These are phyloP conservation scores for Ramaria sp. DNA, from an alignment of 768 basidiomycete species.

Conservation along the genomic window DNA sequence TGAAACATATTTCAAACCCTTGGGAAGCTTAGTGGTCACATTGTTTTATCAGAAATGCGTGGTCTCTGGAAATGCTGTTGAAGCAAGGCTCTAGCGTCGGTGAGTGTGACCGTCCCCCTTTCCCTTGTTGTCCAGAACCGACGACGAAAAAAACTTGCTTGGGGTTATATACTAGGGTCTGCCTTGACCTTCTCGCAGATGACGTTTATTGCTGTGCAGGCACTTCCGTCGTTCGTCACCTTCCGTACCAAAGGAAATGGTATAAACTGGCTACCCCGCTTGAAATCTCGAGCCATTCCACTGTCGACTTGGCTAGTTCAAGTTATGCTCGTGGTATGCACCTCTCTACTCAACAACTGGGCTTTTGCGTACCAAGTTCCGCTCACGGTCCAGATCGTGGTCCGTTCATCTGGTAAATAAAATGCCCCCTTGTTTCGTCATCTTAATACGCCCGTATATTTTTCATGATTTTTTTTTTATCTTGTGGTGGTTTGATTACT, in stretches of 20 bases:
- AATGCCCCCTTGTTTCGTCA: slow-evolving; percentile 8
- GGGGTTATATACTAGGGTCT: slow-evolving; percentile 38
- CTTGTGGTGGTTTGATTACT: too few relatives aligned
- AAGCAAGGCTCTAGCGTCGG: slow-evolving; percentile 59
- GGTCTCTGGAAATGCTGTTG: slow-evolving; percentile 66
- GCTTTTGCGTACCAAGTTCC: slow-evolving; percentile 71
- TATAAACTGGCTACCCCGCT: slow-evolving; percentile 28
- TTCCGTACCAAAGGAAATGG: slow-evolving; percentile 21
- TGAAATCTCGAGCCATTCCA: slow-evolving; percentile 62
- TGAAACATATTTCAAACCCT: slow-evolving; percentile 20
- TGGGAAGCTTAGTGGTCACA: background rate
- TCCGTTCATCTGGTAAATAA: slow-evolving; percentile 64
- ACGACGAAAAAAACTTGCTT: background rate
- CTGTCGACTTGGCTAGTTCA: slow-evolving; percentile 57
- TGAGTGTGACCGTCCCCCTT: slow-evolving; percentile 20
- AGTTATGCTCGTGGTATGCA: slow-evolving; percentile 53
- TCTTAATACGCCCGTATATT: background rate
- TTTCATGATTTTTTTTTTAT: background rate
- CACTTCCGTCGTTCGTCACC: slow-evolving; percentile 50
- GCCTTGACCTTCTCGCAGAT: slow-evolving; percentile 81
- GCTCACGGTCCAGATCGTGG: slow-evolving; percentile 70
- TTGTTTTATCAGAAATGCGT: slow-evolving; percentile 46
- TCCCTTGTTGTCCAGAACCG: background rate
- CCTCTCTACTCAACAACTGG: slow-evolving; percentile 72
- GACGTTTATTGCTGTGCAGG: slow-evolving; percentile 61